A percentile compares a stretch with the other conserved stretches of the same genome.
phyloP scores from a whole-genome alignment of 2,329 filamentous ascomycete genomes.

The Microsporum audouinii region DNA sequence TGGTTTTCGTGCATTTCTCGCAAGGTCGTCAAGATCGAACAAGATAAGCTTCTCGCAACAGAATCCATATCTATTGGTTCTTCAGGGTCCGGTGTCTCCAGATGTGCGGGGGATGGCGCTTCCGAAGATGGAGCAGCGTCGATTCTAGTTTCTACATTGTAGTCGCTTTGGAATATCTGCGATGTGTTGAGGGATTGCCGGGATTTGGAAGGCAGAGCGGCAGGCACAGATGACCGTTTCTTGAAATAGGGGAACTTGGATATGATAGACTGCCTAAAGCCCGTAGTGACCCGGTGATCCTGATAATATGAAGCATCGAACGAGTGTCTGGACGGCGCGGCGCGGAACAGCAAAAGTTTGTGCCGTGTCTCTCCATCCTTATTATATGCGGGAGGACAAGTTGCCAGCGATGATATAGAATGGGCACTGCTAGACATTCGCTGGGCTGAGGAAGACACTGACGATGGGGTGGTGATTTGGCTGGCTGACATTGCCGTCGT shows the following conservation, averaged over 20 bases:
- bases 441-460: slow-evolving; percentile 24
- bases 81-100: slow-evolving; percentile 18
- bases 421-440: slow-evolving; percentile 24
- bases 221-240: slow-evolving; percentile 4
- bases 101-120: background rate
- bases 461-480: slow-evolving; percentile 24
- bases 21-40: slow-evolving; percentile 17
- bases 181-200: background rate
- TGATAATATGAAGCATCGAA: slow-evolving; percentile 19
- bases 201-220: background rate
- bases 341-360: slow-evolving; percentile 14
- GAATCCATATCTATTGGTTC: slow-evolving; percentile 24
- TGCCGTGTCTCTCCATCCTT: slow-evolving; percentile 22
- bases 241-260: slow-evolving; percentile 10
- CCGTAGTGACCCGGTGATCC: slow-evolving; percentile 9
- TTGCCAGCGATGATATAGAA: slow-evolving; percentile 30
- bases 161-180: background rate
- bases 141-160: background rate
- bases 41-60: slow-evolving; percentile 25
- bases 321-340: slow-evolving; percentile 9
- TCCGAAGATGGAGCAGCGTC: background rate
- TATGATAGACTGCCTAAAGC: slow-evolving; percentile 11
- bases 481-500: slow-evolving; percentile 17
- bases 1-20: slow-evolving; percentile 8
- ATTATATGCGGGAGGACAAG: slow-evolving; percentile 30